Evolutionary conservation across 495 filamentous ascomycete genomes (phyloP).

Genomic region (Tuber brumale): DNA sequence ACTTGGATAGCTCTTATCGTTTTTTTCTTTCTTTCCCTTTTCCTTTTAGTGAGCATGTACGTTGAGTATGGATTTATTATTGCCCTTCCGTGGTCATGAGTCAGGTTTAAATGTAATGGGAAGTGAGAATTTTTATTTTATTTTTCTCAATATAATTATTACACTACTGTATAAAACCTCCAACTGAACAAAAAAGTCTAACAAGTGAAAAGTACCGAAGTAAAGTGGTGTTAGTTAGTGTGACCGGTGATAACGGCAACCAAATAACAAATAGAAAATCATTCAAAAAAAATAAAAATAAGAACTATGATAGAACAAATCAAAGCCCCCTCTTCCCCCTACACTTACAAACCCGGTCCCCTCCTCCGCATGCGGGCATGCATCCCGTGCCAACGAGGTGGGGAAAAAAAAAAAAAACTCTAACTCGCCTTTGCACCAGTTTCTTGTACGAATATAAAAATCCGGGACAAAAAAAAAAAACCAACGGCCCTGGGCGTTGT

Average conservation of each 20-base stretch:
- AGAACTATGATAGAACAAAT: not conserved
- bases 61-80: not conserved
- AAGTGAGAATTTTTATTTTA: not conserved
- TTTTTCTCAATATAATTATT: no score
- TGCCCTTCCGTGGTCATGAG: not conserved
- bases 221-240: not conserved
- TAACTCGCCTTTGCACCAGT: not conserved
- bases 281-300: not conserved
- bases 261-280: not conserved
- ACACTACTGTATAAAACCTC: no score
- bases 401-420: not conserved
- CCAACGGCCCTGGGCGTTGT: not conserved
- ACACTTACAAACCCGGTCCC: not conserved
- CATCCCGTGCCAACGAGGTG: not conserved
- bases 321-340: not conserved
- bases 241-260: not conserved
- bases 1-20: not conserved
- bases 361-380: not conserved
- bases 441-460: not conserved
- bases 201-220: not conserved
- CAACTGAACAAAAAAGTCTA: not conserved
- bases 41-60: not conserved
- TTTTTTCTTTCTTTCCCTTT: not conserved
- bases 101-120: not conserved
- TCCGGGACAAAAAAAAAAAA: not conserved